Conservation (phyloP, 1,284 basidiomycete species). For the Peniophora sp. region DNA sequence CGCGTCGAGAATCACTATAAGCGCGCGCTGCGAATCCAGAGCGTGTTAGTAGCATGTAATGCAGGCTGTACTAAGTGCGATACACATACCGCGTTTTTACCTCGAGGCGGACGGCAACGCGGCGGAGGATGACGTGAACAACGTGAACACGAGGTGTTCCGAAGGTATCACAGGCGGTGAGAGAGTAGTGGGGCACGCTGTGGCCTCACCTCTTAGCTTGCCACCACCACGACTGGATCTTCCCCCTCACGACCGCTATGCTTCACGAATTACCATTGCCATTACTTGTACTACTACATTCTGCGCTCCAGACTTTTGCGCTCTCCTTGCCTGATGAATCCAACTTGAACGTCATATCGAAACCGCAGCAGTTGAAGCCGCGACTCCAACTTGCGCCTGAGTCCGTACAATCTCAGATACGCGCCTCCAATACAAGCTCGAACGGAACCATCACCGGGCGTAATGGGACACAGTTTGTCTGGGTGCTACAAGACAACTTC, state of each 20-base stretch:
- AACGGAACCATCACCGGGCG: conserved; percentile 15
- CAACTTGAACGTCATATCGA: not conserved
- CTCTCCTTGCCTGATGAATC: not conserved
- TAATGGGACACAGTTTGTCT: conserved; percentile 22
- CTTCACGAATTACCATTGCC: conserved; percentile 4
- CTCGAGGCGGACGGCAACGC: too few species aligned
- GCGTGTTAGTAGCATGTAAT: too few species aligned
- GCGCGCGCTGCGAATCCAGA: too few species aligned
- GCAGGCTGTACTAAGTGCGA: too few species aligned
- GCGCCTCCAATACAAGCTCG: conserved; percentile 3
- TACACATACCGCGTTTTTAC: too few species aligned
- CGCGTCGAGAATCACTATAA: too few species aligned
- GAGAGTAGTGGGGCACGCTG: not conserved
- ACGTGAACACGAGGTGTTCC: too few species aligned
- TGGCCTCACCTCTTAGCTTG: not conserved
- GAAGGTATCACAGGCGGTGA: too few species aligned
- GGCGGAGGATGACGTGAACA: too few species aligned
- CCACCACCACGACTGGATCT: not conserved
- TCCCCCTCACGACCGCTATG: conserved; percentile 7
- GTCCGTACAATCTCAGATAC: conserved; percentile 1
- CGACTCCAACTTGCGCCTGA: conserved; percentile 2
- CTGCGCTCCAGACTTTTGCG: conserved; percentile 1
- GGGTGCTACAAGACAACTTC: conserved; percentile 29
- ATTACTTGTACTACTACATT: conserved; percentile 1
- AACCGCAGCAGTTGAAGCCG: not conserved